phyloP scores from a whole-genome alignment of 1,139 yeast genomes.

The Debaryomyces nepalensis region DNA sequence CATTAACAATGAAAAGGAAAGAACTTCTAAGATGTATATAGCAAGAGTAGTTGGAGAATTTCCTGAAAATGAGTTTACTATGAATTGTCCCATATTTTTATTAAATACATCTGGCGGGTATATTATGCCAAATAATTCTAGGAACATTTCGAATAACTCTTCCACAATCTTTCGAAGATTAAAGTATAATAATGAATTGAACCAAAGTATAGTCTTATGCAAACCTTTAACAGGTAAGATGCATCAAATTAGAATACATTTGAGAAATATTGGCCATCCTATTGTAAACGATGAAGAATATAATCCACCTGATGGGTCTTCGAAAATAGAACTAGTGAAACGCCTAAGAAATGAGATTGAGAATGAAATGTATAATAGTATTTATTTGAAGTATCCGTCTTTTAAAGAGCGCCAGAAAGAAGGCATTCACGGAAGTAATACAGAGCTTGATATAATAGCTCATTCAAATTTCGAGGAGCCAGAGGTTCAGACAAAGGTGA shows the following conservation, averaged over 20 bases:
- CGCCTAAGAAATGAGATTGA: constrained; percentile 33
- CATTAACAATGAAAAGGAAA: constrained; percentile 41
- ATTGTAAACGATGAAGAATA: constrained; percentile 72
- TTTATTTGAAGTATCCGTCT: constrained; percentile 25
- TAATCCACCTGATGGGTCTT: constrained; percentile 26
- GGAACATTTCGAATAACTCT: constrained; percentile 34
- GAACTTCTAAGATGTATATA: constrained; percentile 53
- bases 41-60: constrained; percentile 69
- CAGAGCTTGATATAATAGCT: constrained; percentile 23
- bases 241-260: constrained; percentile 79
- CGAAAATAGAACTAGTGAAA: constrained; percentile 22
- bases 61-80: constrained; percentile 37
- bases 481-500: constrained; percentile 5
- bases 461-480: constrained; percentile 23
- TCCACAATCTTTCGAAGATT: constrained; percentile 38
- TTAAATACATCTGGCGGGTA: constrained; percentile 43
- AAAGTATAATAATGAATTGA: constrained; percentile 24
- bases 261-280: constrained; percentile 67
- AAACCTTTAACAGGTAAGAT: constrained; percentile 75
- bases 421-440: constrained; percentile 1
- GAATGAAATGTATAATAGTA: constrained; percentile 27
- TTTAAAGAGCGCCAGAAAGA: constrained; percentile 16
- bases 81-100: constrained; percentile 42
- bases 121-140: constrained; percentile 36
- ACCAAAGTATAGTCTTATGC: constrained; percentile 66